Evolutionary conservation across 495 filamentous ascomycete species (phyloP), one percentile per base, ranked within the genome.

Genomic region (Pseudomonodictys pantanalensis): DNA sequence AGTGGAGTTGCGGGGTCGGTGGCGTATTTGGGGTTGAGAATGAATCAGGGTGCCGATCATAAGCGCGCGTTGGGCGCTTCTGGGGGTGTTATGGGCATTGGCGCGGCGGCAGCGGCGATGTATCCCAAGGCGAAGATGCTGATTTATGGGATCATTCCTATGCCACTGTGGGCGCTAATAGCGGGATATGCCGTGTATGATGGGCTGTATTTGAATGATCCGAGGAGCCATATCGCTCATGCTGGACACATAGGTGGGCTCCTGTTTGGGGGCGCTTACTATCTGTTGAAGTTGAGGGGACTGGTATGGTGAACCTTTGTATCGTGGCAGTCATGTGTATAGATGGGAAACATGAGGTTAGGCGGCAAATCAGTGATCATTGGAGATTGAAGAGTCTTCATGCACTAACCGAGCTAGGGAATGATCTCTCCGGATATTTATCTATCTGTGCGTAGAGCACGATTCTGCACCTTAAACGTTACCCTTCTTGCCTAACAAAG

Each of bases 231-330:
- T 7, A 45, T 67, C 2, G 71, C 56, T 9, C 73, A 76, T 54
- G 58, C 69, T 10, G 73, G 65, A 17, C 73, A 76, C 66, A 41
- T 76, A 2, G 72, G 73, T 2, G 73, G 73, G 0, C 12, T 47
- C 0, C 47, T 55, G 0, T 72, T 70, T 56, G 73, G 73, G 1
- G 42, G 43, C 0, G 17, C 63, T 22, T 74, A 63, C 56, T 76
- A 52, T 26, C n/a, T 57, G 33, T 3, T n/a, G 24, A 29, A n/a
- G 11, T n/a, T 55, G 24, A 43, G 52, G 28, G 7, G 24, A 2
- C 17, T 29, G 28, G 20, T 7, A 45, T 45, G n/a, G n/a, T n/a
- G n/a, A n/a, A n/a, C n/a, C n/a, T n/a, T n/a, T n/a, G n/a, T n/a
- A n/a, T n/a, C n/a, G n/a, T n/a, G n/a, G n/a, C n/a, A n/a, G n/a